phyloP scores from a whole-genome alignment of 306 rosid genomes.

The Medicago lupulina region DNA sequence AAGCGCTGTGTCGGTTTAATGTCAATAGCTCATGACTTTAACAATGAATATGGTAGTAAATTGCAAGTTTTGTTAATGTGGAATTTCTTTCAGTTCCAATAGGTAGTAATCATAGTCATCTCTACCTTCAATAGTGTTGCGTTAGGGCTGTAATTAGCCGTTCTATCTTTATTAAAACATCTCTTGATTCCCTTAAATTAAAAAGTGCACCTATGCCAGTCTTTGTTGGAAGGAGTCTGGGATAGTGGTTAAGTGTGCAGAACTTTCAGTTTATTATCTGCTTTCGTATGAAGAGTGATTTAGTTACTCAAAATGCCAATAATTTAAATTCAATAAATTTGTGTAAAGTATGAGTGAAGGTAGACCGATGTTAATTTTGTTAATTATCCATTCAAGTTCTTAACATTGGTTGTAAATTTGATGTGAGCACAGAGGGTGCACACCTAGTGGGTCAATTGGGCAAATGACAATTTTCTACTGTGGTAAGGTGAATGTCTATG shows the following conservation, averaged over 20 bases:
- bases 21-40: not conserved
- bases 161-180: slow-evolving; percentile 2
- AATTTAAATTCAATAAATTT: slow-evolving; percentile 4
- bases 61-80: not conserved
- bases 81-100: slow-evolving; percentile 7
- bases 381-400: slow-evolving; percentile 27
- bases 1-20: slow-evolving; percentile 1
- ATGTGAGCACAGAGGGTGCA: slow-evolving; percentile 67
- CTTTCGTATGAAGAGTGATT: slow-evolving; percentile 31
- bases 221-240: not conserved
- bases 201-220: not conserved
- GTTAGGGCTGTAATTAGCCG: slow-evolving; percentile 6
- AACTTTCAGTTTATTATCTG: not conserved
- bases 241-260: not conserved
- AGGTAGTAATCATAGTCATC: not conserved
- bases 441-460: slow-evolving; percentile 57
- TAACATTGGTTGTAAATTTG: slow-evolving; percentile 46
- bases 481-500: slow-evolving; percentile 97
- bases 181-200: slow-evolving; percentile 7
- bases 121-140: slow-evolving; percentile 17
- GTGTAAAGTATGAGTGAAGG: not conserved
- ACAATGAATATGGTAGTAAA: slow-evolving; percentile 14
- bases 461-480: slow-evolving; percentile 97
- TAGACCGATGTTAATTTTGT: slow-evolving; percentile 5
- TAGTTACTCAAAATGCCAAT: slow-evolving; percentile 6